A percentile compares a stretch with the other conserved stretches of the same genome.
Evolutionary conservation across 2,329 filamentous ascomycete species (phyloP).

Genomic region (Lasiodiplodia sp.): DNA sequence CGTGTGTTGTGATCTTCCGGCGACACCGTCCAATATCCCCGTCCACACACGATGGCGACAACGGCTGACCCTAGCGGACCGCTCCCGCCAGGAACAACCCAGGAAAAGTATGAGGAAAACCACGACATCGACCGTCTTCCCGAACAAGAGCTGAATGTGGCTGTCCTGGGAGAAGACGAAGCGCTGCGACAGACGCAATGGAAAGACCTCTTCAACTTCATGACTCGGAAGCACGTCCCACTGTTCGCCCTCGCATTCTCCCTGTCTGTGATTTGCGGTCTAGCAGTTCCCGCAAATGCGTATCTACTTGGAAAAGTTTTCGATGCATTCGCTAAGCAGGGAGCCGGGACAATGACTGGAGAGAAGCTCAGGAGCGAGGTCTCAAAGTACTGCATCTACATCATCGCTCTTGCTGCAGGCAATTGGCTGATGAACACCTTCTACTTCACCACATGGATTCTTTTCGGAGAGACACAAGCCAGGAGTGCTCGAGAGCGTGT

Average conservation of each 20-base stretch:
- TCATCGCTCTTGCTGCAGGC: constrained; percentile 68
- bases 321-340: constrained; percentile 72
- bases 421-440: constrained; percentile 72
- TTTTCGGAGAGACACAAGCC: constrained; percentile 83
- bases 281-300: constrained; percentile 69
- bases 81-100: background rate
- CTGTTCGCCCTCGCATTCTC: constrained; percentile 63
- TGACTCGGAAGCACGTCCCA: constrained; percentile 65
- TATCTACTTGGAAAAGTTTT: constrained; percentile 80
- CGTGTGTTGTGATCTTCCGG: background rate
- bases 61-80: background rate
- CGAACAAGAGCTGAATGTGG: constrained; percentile 5
- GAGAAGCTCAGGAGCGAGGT: constrained; percentile 63
- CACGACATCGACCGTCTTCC: constrained; percentile 5
- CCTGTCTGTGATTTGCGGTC: constrained; percentile 66
- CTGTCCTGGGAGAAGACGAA: constrained; percentile 31
- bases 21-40: background rate
- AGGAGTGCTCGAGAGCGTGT: constrained; percentile 68
- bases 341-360: constrained; percentile 59
- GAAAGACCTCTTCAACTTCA: constrained; percentile 75
- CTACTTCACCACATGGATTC: constrained; percentile 75
- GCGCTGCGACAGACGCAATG: constrained; percentile 47
- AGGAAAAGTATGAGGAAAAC: background rate
- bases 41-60: constrained; percentile 11
- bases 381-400: constrained; percentile 66